phyloP scores from a whole-genome alignment of 306 rosid genomes.

The apple (Malus domestica) region DNA sequence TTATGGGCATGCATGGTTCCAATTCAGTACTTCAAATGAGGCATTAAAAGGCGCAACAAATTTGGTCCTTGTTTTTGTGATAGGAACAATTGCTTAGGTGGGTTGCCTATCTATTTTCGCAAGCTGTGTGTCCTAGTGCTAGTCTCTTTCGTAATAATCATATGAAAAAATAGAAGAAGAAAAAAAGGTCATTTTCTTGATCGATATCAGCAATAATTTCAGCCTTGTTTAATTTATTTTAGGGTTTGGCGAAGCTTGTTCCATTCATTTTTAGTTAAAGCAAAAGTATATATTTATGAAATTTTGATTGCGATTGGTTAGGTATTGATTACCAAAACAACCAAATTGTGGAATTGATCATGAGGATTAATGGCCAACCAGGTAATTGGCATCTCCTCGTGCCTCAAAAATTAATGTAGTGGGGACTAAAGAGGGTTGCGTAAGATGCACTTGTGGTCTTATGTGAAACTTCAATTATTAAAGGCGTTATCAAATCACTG shows the following conservation, averaged over 20 bases:
- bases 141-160: conserved; percentile 30
- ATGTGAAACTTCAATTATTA: conserved; percentile 29
- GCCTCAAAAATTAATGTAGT: conserved; percentile 6
- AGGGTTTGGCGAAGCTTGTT: conserved; percentile 24
- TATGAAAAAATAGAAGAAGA: not conserved
- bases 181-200: not conserved
- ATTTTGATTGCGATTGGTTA: conserved; percentile 23
- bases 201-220: conserved; percentile 31
- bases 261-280: conserved; percentile 26
- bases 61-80: not conserved
- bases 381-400: not conserved
- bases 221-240: not conserved
- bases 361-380: conserved; percentile 17
- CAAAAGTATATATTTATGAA: not conserved
- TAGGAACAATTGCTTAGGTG: conserved; percentile 14
- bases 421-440: conserved; percentile 34
- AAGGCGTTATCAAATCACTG: conserved; percentile 16
- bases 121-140: conserved; percentile 11
- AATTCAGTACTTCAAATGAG: not conserved
- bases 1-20: not conserved
- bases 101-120: conserved; percentile 18
- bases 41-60: not conserved
- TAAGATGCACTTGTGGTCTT: conserved; percentile 25
- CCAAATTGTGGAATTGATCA: not conserved
- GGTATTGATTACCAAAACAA: not conserved